These are phyloP conservation scores for Neurospora terricola DNA, from an alignment of 495 filamentous ascomycete species.

Conservation along the genomic window DNA sequence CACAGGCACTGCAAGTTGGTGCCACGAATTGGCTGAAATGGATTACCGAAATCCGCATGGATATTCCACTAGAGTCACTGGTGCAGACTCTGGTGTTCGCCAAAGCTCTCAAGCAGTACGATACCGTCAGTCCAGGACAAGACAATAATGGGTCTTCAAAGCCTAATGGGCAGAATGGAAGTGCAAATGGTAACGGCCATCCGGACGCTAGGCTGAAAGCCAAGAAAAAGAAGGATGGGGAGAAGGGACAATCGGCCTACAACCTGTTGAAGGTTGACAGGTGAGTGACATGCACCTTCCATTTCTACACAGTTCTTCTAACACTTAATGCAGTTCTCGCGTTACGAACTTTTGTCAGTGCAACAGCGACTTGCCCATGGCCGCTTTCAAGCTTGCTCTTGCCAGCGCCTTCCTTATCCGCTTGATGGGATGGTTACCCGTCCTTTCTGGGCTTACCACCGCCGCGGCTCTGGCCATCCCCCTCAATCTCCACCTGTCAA, in stretches of 20 bases:
- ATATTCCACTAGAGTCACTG: constrained; percentile 48
- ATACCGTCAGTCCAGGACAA: constrained; percentile 45
- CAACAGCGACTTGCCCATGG: constrained; percentile 45
- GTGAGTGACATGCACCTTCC: constrained; percentile 15
- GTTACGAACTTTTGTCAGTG: constrained; percentile 53
- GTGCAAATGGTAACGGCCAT: neutral
- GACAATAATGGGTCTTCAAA: constrained; percentile 3
- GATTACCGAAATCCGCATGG: constrained; percentile 47
- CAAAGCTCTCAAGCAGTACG: constrained; percentile 59
- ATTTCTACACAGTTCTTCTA: constrained; percentile 20
- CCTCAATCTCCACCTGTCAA: constrained; percentile 47
- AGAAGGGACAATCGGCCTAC: constrained; percentile 17
- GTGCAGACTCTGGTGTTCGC: constrained; percentile 57
- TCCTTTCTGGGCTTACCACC: constrained; percentile 47
- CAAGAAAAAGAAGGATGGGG: constrained; percentile 7
- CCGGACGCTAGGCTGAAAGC: neutral
- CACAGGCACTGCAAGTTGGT: constrained; percentile 39
- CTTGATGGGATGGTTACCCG: constrained; percentile 54
- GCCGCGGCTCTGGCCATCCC: constrained; percentile 47
- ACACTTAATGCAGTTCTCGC: constrained; percentile 38
- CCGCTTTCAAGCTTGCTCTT: constrained; percentile 41
- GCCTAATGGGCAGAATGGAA: neutral
- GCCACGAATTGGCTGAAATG: constrained; percentile 49
- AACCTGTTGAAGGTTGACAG: constrained; percentile 32
- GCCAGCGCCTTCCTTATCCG: constrained; percentile 47